A percentile compares a stretch with the other conserved stretches of the same genome.
phyloP scores from a whole-genome alignment of 257 asterid species.

The Solanum etuberosum region DNA sequence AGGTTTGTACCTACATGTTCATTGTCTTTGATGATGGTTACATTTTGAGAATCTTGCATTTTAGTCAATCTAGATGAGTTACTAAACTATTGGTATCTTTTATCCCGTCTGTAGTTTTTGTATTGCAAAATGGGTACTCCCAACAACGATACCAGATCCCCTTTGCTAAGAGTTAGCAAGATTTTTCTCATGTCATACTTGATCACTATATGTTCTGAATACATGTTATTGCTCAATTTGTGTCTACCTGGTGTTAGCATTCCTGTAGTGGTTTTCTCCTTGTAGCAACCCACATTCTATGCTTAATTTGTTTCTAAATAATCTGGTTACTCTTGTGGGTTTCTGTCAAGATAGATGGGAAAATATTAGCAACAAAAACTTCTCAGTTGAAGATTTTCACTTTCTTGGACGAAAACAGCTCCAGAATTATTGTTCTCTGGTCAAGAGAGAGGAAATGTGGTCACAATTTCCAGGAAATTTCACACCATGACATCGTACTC shows the following conservation, averaged over 20 bases:
- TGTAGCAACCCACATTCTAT: neutral
- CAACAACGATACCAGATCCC: neutral
- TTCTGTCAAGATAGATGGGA: constrained; percentile 50
- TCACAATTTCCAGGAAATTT: no score
- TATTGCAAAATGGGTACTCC: neutral
- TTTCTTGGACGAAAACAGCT: constrained; percentile 49
- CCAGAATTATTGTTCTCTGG: constrained; percentile 15
- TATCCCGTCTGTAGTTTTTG: neutral
- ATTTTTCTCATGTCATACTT: neutral
- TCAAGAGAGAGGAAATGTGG: no score
- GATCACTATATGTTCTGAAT: neutral
- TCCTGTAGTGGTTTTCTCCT: neutral
- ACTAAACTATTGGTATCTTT: neutral
- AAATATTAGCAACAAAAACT: constrained; percentile 59
- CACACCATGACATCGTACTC: no score
- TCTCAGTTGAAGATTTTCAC: constrained; percentile 64
- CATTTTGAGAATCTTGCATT: neutral
- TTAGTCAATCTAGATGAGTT: neutral
- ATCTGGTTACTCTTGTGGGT: neutral
- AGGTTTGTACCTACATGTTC: constrained; percentile 24
- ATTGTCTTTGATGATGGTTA: neutral
- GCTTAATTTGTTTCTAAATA: neutral
- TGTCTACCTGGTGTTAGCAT: neutral
- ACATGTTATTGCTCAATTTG: neutral
- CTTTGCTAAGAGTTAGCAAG: neutral